Conservation (phyloP, 805 yeast genomes). For the Lipomyces sp. region DNA sequence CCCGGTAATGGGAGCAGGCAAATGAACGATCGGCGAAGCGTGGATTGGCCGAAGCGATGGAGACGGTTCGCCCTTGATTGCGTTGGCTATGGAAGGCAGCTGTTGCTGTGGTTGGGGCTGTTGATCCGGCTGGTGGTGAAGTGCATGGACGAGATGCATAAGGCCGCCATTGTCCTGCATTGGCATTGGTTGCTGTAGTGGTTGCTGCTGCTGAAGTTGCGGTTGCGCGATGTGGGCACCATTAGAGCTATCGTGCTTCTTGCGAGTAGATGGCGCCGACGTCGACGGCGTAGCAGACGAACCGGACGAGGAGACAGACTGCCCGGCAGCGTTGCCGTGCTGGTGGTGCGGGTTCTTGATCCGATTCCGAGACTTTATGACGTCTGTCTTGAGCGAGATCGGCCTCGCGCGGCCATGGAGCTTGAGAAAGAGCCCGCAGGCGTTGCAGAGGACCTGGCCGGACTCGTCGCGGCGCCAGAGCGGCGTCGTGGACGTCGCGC, state of each 20-base stretch:
- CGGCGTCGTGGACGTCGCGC: slow-evolving; percentile 90
- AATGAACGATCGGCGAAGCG: slow-evolving; percentile 10
- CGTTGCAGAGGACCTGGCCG: slow-evolving; percentile 88
- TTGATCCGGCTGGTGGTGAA: slow-evolving; percentile 19
- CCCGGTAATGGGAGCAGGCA: neutral
- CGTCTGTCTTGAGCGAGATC: slow-evolving; percentile 84
- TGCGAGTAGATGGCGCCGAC: slow-evolving; percentile 2
- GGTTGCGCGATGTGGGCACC: neutral
- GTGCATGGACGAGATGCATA: slow-evolving; percentile 25
- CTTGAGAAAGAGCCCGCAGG: slow-evolving; percentile 86
- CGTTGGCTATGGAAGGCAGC: slow-evolving; percentile 13
- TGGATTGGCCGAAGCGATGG: neutral
- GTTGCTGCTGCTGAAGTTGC: neutral
- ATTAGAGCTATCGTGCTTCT: slow-evolving; percentile 1
- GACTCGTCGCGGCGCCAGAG: slow-evolving; percentile 93
- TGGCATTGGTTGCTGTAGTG: neutral
- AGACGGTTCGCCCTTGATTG: slow-evolving; percentile 19
- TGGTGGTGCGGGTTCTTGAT: slow-evolving; percentile 44
- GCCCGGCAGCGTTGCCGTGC: neutral
- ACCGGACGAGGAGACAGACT: neutral
- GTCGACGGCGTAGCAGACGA: slow-evolving; percentile 1
- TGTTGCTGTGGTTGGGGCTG: slow-evolving; percentile 14
- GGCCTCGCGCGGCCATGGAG: slow-evolving; percentile 93
- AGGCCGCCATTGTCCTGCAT: slow-evolving; percentile 16
- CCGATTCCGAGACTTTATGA: slow-evolving; percentile 86